A percentile compares a stretch with the other conserved stretches of the same genome.
These are phyloP conservation scores for Tulasnella sp. DNA, from an alignment of 768 basidiomycete genomes.

Conservation along the genomic window DNA sequence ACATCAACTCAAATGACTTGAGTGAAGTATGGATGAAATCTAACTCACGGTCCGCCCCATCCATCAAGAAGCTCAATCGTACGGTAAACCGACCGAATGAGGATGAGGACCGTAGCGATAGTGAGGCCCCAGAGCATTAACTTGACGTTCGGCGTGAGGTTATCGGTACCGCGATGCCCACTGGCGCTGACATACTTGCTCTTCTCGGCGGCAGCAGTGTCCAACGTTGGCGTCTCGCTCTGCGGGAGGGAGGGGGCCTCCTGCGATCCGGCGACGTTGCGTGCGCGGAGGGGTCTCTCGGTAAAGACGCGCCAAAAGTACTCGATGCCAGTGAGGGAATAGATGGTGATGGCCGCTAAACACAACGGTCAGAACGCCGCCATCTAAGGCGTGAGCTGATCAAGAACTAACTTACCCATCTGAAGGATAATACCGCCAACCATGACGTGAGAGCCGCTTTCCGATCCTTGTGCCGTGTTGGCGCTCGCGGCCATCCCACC, in stretches of 20 bases:
- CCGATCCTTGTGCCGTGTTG: slow-evolving; percentile 16
- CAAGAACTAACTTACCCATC: slow-evolving; percentile 9
- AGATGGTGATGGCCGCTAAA: slow-evolving; percentile 36
- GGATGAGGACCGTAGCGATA: slow-evolving; percentile 24
- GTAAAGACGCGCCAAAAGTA: slow-evolving; percentile 35
- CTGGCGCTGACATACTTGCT: not conserved
- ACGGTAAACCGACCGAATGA: slow-evolving; percentile 26
- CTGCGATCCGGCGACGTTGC: not conserved
- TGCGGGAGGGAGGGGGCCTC: no score
- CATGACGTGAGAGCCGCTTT: slow-evolving; percentile 16
- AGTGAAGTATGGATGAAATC: no score
- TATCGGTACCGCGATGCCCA: not conserved
- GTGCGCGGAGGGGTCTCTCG: slow-evolving; percentile 26
- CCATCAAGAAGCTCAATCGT: slow-evolving; percentile 24
- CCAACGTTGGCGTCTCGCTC: no score
- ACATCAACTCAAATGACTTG: no score
- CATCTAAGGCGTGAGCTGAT: not conserved
- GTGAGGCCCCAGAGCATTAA: slow-evolving; percentile 19
- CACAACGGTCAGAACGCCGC: no score
- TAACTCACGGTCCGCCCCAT: slow-evolving; percentile 23
- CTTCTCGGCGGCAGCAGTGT: no score
- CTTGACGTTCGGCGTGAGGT: slow-evolving; percentile 3
- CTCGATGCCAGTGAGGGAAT: slow-evolving; percentile 34
- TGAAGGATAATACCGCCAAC: slow-evolving; percentile 20
- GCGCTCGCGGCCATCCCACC: slow-evolving; percentile 27